A percentile compares a stretch with the other conserved stretches of the same genome.
Evolutionary conservation across 768 basidiomycete genomes (phyloP).

Genomic region (Pleurotus citrinopileatus): DNA sequence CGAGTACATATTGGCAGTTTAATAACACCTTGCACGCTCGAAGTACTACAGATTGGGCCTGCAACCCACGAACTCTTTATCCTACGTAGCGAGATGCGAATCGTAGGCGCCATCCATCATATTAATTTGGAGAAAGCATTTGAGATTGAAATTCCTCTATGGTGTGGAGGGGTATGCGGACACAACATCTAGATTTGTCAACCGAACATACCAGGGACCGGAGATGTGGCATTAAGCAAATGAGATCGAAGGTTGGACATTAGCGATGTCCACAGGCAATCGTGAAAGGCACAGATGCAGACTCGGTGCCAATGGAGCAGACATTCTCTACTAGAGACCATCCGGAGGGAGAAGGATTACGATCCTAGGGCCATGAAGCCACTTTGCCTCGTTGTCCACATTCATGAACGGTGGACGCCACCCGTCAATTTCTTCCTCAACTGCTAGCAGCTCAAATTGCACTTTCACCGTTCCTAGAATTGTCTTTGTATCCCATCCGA

Average conservation of each 20-base stretch:
- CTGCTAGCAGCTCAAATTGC: slow-evolving; percentile 50
- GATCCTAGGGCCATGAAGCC: too few relatives aligned
- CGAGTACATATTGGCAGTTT: neutral
- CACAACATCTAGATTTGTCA: slow-evolving; percentile 49
- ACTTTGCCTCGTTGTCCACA: slow-evolving; percentile 21
- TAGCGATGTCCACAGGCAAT: slow-evolving; percentile 51
- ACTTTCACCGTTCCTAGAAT: slow-evolving; percentile 57
- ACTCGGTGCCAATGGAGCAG: slow-evolving; percentile 58
- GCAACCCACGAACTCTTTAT: slow-evolving; percentile 61
- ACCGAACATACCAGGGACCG: slow-evolving; percentile 63
- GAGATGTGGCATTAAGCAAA: slow-evolving; percentile 37
- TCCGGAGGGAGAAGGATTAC: too few relatives aligned
- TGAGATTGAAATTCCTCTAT: slow-evolving; percentile 49
- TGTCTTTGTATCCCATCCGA: slow-evolving; percentile 42
- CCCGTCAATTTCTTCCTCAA: slow-evolving; percentile 44
- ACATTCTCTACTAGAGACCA: slow-evolving; percentile 14
- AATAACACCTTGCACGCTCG: neutral
- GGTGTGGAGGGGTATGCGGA: slow-evolving; percentile 47
- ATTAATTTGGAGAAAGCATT: slow-evolving; percentile 51
- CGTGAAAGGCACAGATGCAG: slow-evolving; percentile 34
- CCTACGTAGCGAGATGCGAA: slow-evolving; percentile 50
- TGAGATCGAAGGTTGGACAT: slow-evolving; percentile 46
- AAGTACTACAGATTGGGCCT: slow-evolving; percentile 71
- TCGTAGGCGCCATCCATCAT: slow-evolving; percentile 51
- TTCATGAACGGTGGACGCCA: slow-evolving; percentile 51